Conservation (phyloP, 768 basidiomycete species). For the Trametopsis cervina region DNA sequence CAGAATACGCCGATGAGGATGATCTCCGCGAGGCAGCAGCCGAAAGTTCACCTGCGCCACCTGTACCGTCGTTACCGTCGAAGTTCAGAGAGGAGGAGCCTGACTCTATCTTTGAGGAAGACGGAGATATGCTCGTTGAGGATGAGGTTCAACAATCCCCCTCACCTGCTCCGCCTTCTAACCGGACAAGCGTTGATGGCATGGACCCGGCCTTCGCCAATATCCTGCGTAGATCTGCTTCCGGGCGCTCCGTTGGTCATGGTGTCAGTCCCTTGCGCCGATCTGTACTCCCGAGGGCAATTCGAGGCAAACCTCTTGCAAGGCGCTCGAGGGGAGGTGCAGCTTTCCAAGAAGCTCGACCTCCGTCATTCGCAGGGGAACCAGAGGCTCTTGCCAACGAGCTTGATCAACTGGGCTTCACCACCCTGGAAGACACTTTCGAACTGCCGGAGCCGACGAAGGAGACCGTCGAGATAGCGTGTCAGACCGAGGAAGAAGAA, state of each 20-base stretch:
- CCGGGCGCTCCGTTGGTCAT: conserved; percentile 34
- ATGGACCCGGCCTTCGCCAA: conserved; percentile 87
- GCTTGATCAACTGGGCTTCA: conserved; percentile 36
- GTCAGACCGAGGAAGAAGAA: conserved; percentile 58
- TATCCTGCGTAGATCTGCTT: conserved; percentile 53
- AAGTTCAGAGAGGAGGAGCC: conserved; percentile 33
- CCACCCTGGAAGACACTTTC: conserved; percentile 29
- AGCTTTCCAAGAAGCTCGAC: conserved; percentile 63
- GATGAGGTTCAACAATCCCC: conserved; percentile 29
- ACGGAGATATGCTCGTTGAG: conserved; percentile 25
- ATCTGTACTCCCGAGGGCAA: conserved; percentile 43
- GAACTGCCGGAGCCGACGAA: conserved; percentile 27
- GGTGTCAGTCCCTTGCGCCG: conserved; percentile 56
- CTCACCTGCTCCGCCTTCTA: conserved; percentile 38
- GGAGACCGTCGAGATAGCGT: conserved; percentile 54
- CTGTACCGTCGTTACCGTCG: conserved; percentile 28
- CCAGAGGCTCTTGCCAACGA: conserved; percentile 70
- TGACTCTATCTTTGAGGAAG: conserved; percentile 32
- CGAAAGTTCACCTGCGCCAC: conserved; percentile 23
- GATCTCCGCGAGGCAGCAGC: conserved; percentile 8
- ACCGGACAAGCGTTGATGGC: conserved; percentile 70
- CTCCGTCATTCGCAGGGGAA: conserved; percentile 62
- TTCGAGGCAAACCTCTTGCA: conserved; percentile 40
- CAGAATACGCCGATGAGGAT: conserved; percentile 38
- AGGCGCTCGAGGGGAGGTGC: conserved; percentile 60